Conservation (phyloP, 345 rosid species). For the Trapa incisa region DNA sequence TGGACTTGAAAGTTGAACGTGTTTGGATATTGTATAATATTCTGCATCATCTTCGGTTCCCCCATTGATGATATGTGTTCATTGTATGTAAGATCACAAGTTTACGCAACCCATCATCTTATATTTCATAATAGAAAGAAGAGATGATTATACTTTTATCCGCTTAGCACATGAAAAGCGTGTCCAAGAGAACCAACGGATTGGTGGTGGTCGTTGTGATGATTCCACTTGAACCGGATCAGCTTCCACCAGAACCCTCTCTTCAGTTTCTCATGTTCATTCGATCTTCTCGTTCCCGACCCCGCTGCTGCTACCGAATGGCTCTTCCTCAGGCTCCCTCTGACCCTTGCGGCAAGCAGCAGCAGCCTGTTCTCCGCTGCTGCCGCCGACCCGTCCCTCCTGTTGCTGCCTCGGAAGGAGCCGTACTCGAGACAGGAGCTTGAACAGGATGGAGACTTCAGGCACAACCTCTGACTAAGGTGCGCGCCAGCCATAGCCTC, state of each 20-base stretch:
- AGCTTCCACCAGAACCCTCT: constrained; percentile 63
- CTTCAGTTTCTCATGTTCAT: constrained; percentile 38
- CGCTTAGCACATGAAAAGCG: not conserved
- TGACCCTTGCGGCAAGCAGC: constrained; percentile 25
- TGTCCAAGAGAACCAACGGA: not conserved
- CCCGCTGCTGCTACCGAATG: constrained; percentile 43
- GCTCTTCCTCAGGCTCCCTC: constrained; percentile 52
- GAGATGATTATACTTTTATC: not conserved
- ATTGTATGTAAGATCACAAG: no score
- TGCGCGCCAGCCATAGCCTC: not conserved
- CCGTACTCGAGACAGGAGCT: constrained; percentile 1
- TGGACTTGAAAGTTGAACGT: no score
- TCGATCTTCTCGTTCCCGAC: constrained; percentile 4
- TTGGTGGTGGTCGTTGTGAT: not conserved
- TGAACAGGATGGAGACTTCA: constrained; percentile 7
- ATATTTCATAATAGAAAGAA: no score
- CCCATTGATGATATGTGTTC: no score
- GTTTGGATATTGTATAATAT: no score
- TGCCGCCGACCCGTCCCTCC: constrained; percentile 22
- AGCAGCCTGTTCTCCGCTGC: constrained; percentile 15
- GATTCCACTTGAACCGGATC: constrained; percentile 19
- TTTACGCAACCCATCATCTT: no score
- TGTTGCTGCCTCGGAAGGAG: constrained; percentile 15
- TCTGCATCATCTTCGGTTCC: no score
- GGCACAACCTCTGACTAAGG: not conserved